Evolutionary conservation across 2,329 filamentous ascomycete genomes (phyloP), one percentile per base, ranked within the genome.

Genomic region (Penicillium sp.): DNA sequence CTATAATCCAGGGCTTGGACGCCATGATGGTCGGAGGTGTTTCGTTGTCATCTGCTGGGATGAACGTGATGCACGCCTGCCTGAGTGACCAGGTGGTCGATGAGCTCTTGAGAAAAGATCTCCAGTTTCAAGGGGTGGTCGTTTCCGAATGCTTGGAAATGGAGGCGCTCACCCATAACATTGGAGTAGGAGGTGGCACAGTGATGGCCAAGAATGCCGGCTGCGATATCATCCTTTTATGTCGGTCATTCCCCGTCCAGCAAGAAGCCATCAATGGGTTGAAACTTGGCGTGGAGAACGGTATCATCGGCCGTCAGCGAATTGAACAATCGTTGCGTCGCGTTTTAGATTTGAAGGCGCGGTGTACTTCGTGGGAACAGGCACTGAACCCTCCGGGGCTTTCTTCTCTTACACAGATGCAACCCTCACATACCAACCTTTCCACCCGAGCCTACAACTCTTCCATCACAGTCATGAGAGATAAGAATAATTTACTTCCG

Each of bases 191-290:
- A 65, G 93, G 94, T 40, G 94, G 94, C 13, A 96, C 93, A 0
- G 91, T 97, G 65, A 97, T 97, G 92, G 94, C 94, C 4, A 90
- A 97, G 50, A 94, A 96, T 72, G 93, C 94, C 33, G 94, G 94
- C 15, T 97, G 94, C 70, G 94, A 99, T 72, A 79, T 97, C 52
- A 86, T 97, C 5, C 83, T 97, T 6, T 83, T 97, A 1, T 97
- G 92, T 68, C 87, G 92, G 44, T 92, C 91, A 6, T 95, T 92
- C 65, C 87, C 90, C 38, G 88, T 93, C 21, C 92, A 97, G 72
- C 85, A 94, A 62, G 93, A 97, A 75, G 93, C 92, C 8, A 90
- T 99, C 68, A 90, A 89, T 36, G 93, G 92, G 0, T 80, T 97
- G 47, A 95, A 94, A 69, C 81, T 96, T 10, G 92, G 92, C 0